phyloP scores from a whole-genome alignment of 768 basidiomycete species.

The Lyophyllum shimeji region DNA sequence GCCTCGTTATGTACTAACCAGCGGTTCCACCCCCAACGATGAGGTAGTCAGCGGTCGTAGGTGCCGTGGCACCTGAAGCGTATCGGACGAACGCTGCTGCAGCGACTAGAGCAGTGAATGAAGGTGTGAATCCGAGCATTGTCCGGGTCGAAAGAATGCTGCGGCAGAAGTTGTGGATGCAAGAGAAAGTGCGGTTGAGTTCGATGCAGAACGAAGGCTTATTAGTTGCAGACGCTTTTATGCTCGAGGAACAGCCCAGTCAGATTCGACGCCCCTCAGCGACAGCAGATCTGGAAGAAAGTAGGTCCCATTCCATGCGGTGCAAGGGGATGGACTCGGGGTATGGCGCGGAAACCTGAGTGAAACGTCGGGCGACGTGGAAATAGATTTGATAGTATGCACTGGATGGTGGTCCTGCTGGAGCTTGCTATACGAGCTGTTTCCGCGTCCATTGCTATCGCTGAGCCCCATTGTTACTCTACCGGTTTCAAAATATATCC shows the following conservation, averaged over 20 bases:
- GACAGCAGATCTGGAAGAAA: too few relatives aligned
- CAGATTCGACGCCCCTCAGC: background rate
- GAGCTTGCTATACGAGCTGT: too few relatives aligned
- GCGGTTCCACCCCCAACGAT: background rate
- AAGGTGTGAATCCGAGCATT: background rate
- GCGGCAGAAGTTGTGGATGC: background rate
- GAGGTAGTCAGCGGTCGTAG: background rate
- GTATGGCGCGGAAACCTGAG: too few relatives aligned
- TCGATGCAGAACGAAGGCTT: background rate
- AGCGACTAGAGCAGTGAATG: background rate
- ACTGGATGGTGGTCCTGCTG: too few relatives aligned
- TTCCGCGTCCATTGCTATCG: too few relatives aligned
- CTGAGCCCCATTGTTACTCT: too few relatives aligned
- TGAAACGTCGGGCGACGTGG: too few relatives aligned
- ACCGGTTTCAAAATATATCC: too few relatives aligned
- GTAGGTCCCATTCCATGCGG: too few relatives aligned
- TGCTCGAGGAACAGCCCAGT: background rate
- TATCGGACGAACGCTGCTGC: background rate
- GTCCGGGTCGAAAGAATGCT: background rate
- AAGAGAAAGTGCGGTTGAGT: background rate
- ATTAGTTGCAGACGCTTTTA: background rate
- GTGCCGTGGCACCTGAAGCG: background rate
- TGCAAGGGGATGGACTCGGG: too few relatives aligned
- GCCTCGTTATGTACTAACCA: background rate
- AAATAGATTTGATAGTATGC: too few relatives aligned